Evolutionary conservation across 2,329 filamentous ascomycete species (phyloP).

Genomic region (Xylariaceae sp.): DNA sequence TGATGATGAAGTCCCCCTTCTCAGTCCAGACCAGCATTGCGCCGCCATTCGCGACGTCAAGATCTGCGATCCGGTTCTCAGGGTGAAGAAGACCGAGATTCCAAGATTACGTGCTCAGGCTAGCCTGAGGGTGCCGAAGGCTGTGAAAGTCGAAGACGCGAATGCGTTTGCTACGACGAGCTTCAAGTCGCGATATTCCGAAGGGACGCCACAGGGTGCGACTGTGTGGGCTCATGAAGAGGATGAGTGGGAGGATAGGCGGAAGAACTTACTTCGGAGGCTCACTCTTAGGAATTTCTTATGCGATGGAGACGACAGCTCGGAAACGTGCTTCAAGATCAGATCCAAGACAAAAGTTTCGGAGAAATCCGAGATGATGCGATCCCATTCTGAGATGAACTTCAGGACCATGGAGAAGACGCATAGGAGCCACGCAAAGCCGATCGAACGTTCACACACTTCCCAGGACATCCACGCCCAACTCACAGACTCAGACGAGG

Average conservation of each 20-base stretch:
- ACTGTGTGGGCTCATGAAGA: too few species aligned
- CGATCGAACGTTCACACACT: background rate
- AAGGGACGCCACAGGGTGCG: background rate
- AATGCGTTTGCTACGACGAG: background rate
- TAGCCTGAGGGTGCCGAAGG: background rate
- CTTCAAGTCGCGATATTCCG: background rate
- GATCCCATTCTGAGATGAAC: background rate
- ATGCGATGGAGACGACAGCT: background rate
- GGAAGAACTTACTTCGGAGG: too few species aligned
- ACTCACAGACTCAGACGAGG: background rate
- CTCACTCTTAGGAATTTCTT: too few species aligned
- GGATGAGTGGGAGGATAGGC: too few species aligned
- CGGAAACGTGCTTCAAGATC: background rate
- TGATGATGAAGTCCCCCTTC: slow-evolving; percentile 11
- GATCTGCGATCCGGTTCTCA: background rate
- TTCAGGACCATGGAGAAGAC: background rate
- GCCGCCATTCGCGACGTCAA: background rate
- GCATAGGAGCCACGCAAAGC: background rate
- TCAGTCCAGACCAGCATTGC: background rate
- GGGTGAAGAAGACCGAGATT: background rate
- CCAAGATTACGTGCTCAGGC: background rate
- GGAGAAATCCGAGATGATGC: background rate
- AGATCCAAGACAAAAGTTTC: background rate
- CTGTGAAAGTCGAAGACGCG: background rate
- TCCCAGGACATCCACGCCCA: background rate